Percentiles rank a stretch among this genome's conserved stretches.
Conservation (phyloP, 768 basidiomycete genomes). For the Termitomyces sp. region DNA sequence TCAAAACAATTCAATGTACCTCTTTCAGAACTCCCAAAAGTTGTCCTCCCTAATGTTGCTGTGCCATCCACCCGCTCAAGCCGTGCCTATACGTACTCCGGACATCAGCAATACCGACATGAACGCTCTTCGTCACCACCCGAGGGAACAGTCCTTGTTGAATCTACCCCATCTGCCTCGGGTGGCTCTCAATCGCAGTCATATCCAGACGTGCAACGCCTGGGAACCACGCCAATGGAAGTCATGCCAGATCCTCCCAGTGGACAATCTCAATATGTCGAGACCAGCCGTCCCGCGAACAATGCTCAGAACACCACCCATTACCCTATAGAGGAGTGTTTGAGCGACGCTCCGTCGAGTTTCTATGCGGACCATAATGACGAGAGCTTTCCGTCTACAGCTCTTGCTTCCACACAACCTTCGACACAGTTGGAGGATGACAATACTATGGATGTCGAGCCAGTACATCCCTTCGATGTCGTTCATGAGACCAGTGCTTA, state of each 20-base stretch:
- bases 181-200: conserved; percentile 32
- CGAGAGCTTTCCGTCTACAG: conserved; percentile 9
- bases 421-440: conserved; percentile 28
- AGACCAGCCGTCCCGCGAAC: neutral
- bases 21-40: conserved; percentile 44
- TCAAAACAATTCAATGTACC: conserved; percentile 53
- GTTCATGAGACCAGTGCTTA: neutral
- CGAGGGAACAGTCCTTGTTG: conserved; percentile 36
- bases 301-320: conserved; percentile 15
- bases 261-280: conserved; percentile 1
- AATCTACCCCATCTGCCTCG: conserved; percentile 47
- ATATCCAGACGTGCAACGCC: conserved; percentile 20
- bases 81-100: conserved; percentile 1
- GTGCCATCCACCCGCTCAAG: neutral
- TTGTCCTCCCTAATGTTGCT: conserved; percentile 1
- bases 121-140: conserved; percentile 11
- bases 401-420: conserved; percentile 25
- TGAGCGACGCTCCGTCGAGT: conserved; percentile 33
- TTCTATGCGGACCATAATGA: conserved; percentile 28
- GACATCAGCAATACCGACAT: conserved; percentile 1
- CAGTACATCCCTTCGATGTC: conserved; percentile 6
- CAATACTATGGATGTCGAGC: conserved; percentile 3
- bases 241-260: conserved; percentile 16
- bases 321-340: conserved; percentile 24
- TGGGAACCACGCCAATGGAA: conserved; percentile 18